Evolutionary conservation across 805 yeast genomes (phyloP).

Genomic region (Starmerella bacillaris): DNA sequence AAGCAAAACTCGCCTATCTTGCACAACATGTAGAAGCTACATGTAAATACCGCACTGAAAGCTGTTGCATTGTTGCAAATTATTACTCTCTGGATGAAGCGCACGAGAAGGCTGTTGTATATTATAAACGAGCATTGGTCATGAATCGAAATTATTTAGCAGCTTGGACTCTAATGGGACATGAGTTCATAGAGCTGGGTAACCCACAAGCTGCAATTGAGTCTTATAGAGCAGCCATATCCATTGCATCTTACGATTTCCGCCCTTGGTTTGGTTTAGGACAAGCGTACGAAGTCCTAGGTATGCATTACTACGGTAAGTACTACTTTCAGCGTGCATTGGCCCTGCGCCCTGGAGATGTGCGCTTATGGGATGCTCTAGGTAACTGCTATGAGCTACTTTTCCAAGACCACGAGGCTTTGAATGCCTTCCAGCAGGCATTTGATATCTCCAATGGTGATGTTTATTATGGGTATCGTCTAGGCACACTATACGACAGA

Average conservation of each 20-base stretch:
- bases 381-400: slow-evolving; percentile 78
- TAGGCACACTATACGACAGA: slow-evolving; percentile 51
- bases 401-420: slow-evolving; percentile 49
- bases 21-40: slow-evolving; percentile 72
- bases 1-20: slow-evolving; percentile 61
- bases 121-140: slow-evolving; percentile 74
- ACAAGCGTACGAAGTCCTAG: slow-evolving; percentile 91
- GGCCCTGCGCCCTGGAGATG: slow-evolving; percentile 69
- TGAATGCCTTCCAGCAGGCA: slow-evolving; percentile 69
- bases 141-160: slow-evolving; percentile 62
- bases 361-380: slow-evolving; percentile 91
- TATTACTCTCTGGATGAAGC: slow-evolving; percentile 81
- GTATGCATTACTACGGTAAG: slow-evolving; percentile 81
- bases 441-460: slow-evolving; percentile 39
- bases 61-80: slow-evolving; percentile 87
- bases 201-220: slow-evolving; percentile 96
- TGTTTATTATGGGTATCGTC: slow-evolving; percentile 38
- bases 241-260: slow-evolving; percentile 71
- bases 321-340: slow-evolving; percentile 88
- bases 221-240: slow-evolving; percentile 82
- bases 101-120: slow-evolving; percentile 87
- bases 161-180: slow-evolving; percentile 99
- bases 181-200: slow-evolving; percentile 88
- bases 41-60: slow-evolving; percentile 80
- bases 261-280: slow-evolving; percentile 98